Base-by-base conservation (phyloP, 495 filamentous ascomycete species). In the Neurospora africana region DNA sequence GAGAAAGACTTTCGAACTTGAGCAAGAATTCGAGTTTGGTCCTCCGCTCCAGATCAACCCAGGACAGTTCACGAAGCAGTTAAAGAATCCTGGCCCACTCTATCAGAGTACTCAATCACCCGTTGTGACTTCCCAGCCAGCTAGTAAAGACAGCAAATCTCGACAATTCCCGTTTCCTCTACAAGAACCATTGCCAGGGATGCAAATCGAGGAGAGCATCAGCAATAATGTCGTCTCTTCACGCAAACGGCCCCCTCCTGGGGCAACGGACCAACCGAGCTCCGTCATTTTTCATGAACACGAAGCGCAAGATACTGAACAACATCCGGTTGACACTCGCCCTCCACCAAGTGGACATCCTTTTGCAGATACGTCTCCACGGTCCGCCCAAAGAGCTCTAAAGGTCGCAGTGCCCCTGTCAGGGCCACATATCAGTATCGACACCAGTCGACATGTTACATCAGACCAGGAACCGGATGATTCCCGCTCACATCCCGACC, bases 1-100 rank as follows among this genome's bases (percentile, higher is more conserved):
- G 23, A 65, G 4, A 10, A 53, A 61, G 23, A 27, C 21, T 4
- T 23, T 23, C 19, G 70, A 71, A 27, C n/a, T 72, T 11, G 72
- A 68, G 0, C 40, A 69, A 44, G 69, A 67, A 13, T 74, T 58
- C 65, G 21, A 61, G 21, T 74, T 37, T 7, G 72, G 72, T 53
- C 72, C 72, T 58, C 21, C 72, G 1, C 35, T 71, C 5, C 58
- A 69, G 36, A 35, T 74, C 1, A 67, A 61, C 35, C 72, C 72
- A 17, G 72, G 35, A 19, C 61, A 69, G 19, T 74, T 74, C 58
- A 74, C 72, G 6, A 71, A 61, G 9, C 71, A 30, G 9, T 17
- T 44, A 7, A 58, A 21, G 30, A 72, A 70, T 17, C 33, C 23
- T 19, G 40, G 33, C 13, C 37, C n/a, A 23, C 23, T 39, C 19